Evolutionary conservation across 1,284 basidiomycete genomes (phyloP).

Genomic region (Trametes versicolor): DNA sequence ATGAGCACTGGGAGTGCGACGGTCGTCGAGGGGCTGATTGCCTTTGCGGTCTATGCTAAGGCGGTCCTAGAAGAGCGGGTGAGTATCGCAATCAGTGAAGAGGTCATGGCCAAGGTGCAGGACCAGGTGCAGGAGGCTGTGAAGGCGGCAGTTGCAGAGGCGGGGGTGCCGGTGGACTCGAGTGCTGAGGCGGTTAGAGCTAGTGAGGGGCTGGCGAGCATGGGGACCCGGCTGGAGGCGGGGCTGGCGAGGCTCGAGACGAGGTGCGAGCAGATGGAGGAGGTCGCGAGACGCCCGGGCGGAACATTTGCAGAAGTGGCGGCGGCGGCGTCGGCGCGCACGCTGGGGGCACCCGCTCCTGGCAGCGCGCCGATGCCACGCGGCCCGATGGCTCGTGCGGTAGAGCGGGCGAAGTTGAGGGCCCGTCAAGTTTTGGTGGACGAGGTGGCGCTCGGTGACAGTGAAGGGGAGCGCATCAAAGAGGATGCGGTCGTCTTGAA

Average conservation of each 20-base stretch:
- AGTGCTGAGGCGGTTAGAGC: neutral
- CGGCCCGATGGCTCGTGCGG: neutral
- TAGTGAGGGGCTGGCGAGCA: neutral
- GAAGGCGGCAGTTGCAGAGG: neutral
- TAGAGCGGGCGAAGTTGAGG: neutral
- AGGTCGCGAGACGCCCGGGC: neutral
- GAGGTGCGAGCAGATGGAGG: neutral
- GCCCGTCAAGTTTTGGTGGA: neutral
- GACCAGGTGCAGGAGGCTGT: neutral
- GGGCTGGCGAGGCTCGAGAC: neutral
- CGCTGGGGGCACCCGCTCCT: no score
- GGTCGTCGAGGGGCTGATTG: neutral
- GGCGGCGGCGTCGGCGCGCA: no score
- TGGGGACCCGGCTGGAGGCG: neutral
- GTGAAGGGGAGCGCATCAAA: neutral
- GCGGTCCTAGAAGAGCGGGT: neutral
- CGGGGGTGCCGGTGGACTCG: no score
- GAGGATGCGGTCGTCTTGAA: neutral
- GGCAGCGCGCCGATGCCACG: neutral
- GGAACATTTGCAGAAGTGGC: neutral
- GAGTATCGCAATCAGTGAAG: neutral
- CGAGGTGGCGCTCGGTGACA: neutral
- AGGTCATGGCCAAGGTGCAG: neutral
- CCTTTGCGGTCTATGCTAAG: neutral
- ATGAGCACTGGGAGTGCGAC: neutral